Conservation (phyloP, 1,284 basidiomycete species). For the Fomes fomentarius region DNA sequence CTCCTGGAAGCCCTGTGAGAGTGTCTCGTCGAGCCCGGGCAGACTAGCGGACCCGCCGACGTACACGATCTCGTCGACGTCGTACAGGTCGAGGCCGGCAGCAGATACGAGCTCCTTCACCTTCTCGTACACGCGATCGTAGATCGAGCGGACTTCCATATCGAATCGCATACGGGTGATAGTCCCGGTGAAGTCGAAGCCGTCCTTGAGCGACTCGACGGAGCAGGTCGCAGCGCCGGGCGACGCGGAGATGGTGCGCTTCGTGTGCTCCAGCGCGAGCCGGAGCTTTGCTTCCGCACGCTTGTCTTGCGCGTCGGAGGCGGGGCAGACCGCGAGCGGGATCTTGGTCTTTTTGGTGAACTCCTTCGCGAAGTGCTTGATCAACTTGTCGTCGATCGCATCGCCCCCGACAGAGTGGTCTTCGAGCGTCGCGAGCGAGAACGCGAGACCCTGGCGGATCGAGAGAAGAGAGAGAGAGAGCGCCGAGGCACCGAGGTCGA, state of each 20-base stretch:
- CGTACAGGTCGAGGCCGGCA: constrained; percentile 74
- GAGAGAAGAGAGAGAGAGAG: constrained; percentile 65
- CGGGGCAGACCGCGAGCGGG: constrained; percentile 66
- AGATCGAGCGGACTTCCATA: constrained; percentile 79
- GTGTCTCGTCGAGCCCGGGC: constrained; percentile 81
- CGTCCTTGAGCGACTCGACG: constrained; percentile 95
- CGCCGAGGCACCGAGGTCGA: constrained; percentile 74
- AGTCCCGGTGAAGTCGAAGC: constrained; percentile 89
- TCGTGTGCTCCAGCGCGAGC: constrained; percentile 94
- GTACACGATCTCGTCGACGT: constrained; percentile 91
- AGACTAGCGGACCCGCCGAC: constrained; percentile 89
- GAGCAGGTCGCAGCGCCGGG: constrained; percentile 88
- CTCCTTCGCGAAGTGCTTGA: constrained; percentile 94
- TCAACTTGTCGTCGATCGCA: constrained; percentile 80
- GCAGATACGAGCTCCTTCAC: constrained; percentile 65
- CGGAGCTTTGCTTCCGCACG: constrained; percentile 94
- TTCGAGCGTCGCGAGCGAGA: constrained; percentile 53
- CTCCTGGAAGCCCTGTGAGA: constrained; percentile 75
- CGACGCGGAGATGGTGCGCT: constrained; percentile 90
- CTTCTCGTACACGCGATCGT: constrained; percentile 67
- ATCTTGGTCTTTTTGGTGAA: constrained; percentile 97
- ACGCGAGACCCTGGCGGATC: constrained; percentile 67
- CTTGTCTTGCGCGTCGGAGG: constrained; percentile 64
- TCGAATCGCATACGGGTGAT: constrained; percentile 96
- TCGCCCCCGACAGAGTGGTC: constrained; percentile 57